phyloP scores from a whole-genome alignment of 1,284 basidiomycete genomes.

The Neolentinus lepideus region DNA sequence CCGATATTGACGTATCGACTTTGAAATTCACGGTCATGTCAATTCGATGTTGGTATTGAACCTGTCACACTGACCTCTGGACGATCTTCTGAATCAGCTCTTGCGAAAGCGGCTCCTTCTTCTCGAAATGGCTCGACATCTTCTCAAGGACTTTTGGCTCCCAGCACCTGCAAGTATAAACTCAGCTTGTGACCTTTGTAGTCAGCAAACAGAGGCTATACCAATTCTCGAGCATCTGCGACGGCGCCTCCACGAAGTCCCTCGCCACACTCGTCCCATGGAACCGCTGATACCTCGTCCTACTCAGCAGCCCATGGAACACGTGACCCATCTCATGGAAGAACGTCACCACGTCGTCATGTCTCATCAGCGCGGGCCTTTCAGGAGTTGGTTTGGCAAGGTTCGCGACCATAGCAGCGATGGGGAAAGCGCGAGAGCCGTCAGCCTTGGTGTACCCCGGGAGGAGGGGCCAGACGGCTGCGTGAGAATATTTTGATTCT shows the following conservation, averaged over 20 bases:
- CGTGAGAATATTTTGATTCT: constrained; percentile 81
- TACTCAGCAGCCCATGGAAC: constrained; percentile 75
- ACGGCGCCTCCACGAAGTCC: constrained; percentile 85
- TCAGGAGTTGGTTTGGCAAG: constrained; percentile 76
- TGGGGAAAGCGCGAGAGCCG: constrained; percentile 62
- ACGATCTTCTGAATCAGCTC: constrained; percentile 78
- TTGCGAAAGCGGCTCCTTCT: constrained; percentile 60
- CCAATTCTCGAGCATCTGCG: constrained; percentile 92
- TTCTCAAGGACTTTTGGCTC: constrained; percentile 66
- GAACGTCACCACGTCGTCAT: constrained; percentile 75
- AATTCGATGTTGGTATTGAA: neutral
- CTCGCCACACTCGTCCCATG: constrained; percentile 74
- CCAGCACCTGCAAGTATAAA: constrained; percentile 53
- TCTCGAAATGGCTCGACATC: constrained; percentile 77
- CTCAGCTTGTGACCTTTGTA: neutral
- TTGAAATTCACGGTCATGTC: neutral
- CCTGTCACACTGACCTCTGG: constrained; percentile 43
- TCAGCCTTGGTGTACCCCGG: constrained; percentile 47
- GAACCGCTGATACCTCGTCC: constrained; percentile 69
- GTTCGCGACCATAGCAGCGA: constrained; percentile 82
- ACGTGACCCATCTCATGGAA: constrained; percentile 87
- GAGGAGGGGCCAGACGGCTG: constrained; percentile 76
- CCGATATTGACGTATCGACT: constrained; percentile 80
- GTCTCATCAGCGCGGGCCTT: constrained; percentile 77
- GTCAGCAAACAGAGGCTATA: constrained; percentile 13